These are phyloP conservation scores for Fusarium brevicatenulatum DNA, from an alignment of 2,329 filamentous ascomycete species.

Conservation along the genomic window DNA sequence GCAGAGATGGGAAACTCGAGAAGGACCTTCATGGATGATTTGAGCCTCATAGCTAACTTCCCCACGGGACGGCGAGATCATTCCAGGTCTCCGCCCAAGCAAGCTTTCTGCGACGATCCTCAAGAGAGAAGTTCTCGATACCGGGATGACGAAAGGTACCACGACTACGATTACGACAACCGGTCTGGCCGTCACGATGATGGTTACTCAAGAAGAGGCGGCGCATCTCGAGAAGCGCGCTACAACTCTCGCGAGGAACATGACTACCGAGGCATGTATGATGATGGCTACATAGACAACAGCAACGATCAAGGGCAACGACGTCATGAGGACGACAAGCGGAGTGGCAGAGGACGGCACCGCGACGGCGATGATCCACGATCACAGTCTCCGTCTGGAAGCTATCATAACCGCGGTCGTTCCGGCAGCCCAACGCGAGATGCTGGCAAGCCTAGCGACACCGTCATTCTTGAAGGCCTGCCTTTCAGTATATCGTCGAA, in stretches of 20 bases:
- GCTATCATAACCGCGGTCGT: slow-evolving; percentile 46
- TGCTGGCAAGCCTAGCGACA: slow-evolving; percentile 58
- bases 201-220: slow-evolving; percentile 38
- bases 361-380: slow-evolving; percentile 34
- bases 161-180: slow-evolving; percentile 35
- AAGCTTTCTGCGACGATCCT: slow-evolving; percentile 51
- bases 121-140: slow-evolving; percentile 44
- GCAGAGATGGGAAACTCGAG: slow-evolving; percentile 39
- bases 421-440: slow-evolving; percentile 51
- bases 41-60: slow-evolving; percentile 58
- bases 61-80: slow-evolving; percentile 55
- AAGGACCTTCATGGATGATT: slow-evolving; percentile 44
- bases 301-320: slow-evolving; percentile 35
- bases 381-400: slow-evolving; percentile 44
- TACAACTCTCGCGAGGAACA: slow-evolving; percentile 45
- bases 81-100: slow-evolving; percentile 56
- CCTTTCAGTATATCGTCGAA: slow-evolving; percentile 59
- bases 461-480: slow-evolving; percentile 65
- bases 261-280: slow-evolving; percentile 53
- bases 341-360: slow-evolving; percentile 31
- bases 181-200: slow-evolving; percentile 46
- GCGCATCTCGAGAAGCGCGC: slow-evolving; percentile 41
- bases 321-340: slow-evolving; percentile 36
- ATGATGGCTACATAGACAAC: slow-evolving; percentile 49
- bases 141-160: slow-evolving; percentile 41